Evolutionary conservation across 441 rosid species (phyloP).

Genomic region (Raphanus hybrid): DNA sequence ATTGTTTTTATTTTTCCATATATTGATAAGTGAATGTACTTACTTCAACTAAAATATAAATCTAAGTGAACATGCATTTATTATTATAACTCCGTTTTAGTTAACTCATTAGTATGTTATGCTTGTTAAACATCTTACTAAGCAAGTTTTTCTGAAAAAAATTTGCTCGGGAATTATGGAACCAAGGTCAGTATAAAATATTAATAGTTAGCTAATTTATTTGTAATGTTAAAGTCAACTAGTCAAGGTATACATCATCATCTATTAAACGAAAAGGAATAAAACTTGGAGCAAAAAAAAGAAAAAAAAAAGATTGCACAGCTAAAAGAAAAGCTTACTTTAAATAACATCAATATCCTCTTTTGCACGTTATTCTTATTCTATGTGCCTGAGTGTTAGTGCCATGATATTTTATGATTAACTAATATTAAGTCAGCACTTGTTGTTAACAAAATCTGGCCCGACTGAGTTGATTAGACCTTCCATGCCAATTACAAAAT

Average conservation of each 20-base stretch:
- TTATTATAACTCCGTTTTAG: not conserved
- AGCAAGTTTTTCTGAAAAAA: not conserved
- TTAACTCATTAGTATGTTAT: not conserved
- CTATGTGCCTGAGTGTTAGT: not conserved
- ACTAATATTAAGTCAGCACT: not conserved
- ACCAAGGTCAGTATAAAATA: not conserved
- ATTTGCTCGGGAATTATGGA: not conserved
- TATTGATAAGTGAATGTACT: not conserved
- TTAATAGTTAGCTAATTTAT: not conserved
- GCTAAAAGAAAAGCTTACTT: not conserved
- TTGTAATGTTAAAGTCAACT: not conserved
- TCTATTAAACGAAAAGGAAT: not conserved
- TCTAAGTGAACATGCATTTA: not conserved
- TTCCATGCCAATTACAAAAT: not conserved
- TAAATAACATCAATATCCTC: not conserved
- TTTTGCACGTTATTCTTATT: slow-evolving; percentile 11
- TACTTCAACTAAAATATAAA: not conserved
- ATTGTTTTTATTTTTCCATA: not conserved
- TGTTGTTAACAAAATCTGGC: not conserved
- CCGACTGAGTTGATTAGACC: not conserved
- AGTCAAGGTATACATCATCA: not conserved
- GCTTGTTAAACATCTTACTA: not conserved
- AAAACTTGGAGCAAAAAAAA: not conserved
- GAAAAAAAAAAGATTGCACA: not conserved
- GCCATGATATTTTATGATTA: not conserved